phyloP scores from a whole-genome alignment of 208 protist genomes.

The Wallacemonas sp. region DNA sequence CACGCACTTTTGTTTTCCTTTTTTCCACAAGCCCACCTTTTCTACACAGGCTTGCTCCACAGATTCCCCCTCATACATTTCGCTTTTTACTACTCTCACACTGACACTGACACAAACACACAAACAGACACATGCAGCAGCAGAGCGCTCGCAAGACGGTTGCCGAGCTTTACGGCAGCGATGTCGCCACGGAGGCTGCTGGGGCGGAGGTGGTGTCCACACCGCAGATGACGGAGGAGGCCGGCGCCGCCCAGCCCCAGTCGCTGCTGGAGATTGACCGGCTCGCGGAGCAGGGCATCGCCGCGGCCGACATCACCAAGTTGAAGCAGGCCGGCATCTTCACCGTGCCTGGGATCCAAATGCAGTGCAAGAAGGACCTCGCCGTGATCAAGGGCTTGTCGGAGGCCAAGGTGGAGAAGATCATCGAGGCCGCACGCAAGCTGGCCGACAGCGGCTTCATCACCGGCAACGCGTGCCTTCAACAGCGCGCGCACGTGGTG shows the following conservation, averaged over 20 bases:
- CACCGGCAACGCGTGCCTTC: constrained; percentile 84
- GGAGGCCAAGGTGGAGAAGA: constrained; percentile 98
- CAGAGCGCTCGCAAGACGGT: background rate
- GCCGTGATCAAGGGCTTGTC: constrained; percentile 97
- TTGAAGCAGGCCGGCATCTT: constrained; percentile 91
- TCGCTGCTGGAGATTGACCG: constrained; percentile 85
- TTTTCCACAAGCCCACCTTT: too few relatives aligned
- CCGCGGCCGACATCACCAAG: constrained; percentile 87
- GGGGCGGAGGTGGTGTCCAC: constrained; percentile 12
- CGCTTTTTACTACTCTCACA: too few relatives aligned
- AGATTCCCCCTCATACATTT: too few relatives aligned
- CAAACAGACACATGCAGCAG: constrained; percentile 21
- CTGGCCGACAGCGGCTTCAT: constrained; percentile 87
- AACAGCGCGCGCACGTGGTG: constrained; percentile 87
- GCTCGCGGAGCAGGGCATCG: constrained; percentile 90
- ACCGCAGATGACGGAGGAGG: constrained; percentile 28
- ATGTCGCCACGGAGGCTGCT: constrained; percentile 6
- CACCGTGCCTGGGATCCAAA: constrained; percentile 90
- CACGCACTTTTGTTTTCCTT: too few relatives aligned
- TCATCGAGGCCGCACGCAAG: constrained; percentile 95
- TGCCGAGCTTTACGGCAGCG: background rate
- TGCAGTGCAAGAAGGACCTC: constrained; percentile 92
- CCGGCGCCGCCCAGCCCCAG: constrained; percentile 29
- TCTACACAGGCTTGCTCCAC: too few relatives aligned
- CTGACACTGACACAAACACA: background rate